These are phyloP conservation scores for Exophiala phaeomuriformis DNA, from an alignment of 2,329 filamentous ascomycete genomes.

Conservation along the genomic window DNA sequence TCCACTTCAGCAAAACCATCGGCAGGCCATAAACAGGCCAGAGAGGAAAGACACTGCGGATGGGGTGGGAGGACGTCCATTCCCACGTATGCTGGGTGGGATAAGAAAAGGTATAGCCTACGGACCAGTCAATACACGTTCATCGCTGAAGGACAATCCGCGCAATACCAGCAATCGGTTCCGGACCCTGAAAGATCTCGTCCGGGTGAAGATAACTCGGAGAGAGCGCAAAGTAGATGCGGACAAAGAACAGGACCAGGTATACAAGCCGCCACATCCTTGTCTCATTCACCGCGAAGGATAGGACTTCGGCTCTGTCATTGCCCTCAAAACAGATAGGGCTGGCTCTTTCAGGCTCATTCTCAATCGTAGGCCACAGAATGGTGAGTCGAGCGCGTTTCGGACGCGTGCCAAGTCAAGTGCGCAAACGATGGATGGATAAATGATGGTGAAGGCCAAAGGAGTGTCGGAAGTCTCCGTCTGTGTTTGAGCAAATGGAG, in stretches of 20 bases:
- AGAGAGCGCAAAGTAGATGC: conserved; percentile 87
- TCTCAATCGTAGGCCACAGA: conserved; percentile 8
- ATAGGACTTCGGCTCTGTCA: conserved; percentile 15
- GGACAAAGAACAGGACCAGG: conserved; percentile 72
- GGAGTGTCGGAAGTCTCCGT: background rate
- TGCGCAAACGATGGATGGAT: background rate
- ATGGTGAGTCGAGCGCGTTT: conserved; percentile 14
- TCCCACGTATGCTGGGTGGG: conserved; percentile 91
- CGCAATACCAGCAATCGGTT: conserved; percentile 85
- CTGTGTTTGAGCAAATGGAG: too few species aligned
- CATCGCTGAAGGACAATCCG: background rate
- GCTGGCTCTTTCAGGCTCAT: conserved; percentile 15
- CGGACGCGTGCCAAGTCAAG: conserved; percentile 8
- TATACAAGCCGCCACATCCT: conserved; percentile 88
- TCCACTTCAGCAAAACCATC: conserved; percentile 85
- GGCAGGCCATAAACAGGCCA: conserved; percentile 93
- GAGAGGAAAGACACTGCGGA: conserved; percentile 92
- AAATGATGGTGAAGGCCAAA: background rate
- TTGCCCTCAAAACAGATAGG: conserved; percentile 12
- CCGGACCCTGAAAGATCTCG: conserved; percentile 97
- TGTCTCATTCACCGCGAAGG: conserved; percentile 17
- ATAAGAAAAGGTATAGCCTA: conserved; percentile 88
- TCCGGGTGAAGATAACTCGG: conserved; percentile 97
- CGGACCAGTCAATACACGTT: conserved; percentile 1
- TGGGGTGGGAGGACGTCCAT: conserved; percentile 78